Percentiles rank a stretch among this genome's conserved stretches.
Conservation (phyloP, 2,329 filamentous ascomycete species). For the Stemphylium vesicarium region DNA sequence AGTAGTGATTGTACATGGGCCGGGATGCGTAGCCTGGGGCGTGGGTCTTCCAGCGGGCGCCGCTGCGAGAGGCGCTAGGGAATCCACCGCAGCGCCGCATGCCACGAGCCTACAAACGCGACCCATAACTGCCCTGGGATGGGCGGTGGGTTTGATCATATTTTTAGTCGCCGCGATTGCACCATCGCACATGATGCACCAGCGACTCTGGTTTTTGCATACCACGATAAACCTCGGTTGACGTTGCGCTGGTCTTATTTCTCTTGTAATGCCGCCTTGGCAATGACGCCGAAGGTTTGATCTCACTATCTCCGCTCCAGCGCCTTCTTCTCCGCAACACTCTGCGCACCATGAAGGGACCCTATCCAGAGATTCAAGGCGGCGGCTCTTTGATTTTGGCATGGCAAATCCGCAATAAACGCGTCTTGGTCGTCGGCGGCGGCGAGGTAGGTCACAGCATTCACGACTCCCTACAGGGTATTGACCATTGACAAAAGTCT, state of each 20-base stretch:
- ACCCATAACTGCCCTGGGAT: neutral
- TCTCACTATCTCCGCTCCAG: slow-evolving; percentile 33
- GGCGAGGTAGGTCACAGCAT: slow-evolving; percentile 73
- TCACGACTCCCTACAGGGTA: slow-evolving; percentile 10
- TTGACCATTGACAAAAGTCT: slow-evolving; percentile 47
- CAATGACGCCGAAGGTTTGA: slow-evolving; percentile 20
- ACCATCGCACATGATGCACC: no score
- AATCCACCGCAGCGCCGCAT: slow-evolving; percentile 17
- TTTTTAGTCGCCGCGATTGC: no score
- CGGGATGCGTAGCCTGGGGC: slow-evolving; percentile 12
- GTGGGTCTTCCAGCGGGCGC: slow-evolving; percentile 21
- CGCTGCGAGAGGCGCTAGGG: slow-evolving; percentile 22
- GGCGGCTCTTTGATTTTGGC: slow-evolving; percentile 93
- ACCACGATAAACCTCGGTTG: neutral
- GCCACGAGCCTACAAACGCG: no score
- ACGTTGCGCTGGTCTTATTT: neutral
- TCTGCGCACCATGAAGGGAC: slow-evolving; percentile 52
- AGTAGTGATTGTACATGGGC: slow-evolving; percentile 22
- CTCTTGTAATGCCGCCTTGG: slow-evolving; percentile 14
- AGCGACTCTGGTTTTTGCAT: no score
- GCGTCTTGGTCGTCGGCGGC: slow-evolving; percentile 89
- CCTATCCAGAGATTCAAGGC: slow-evolving; percentile 82
- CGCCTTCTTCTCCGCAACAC: slow-evolving; percentile 25
- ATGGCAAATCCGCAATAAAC: slow-evolving; percentile 91
- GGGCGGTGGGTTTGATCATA: neutral